These are phyloP conservation scores for Metschnikowia orientalis DNA, from an alignment of 805 yeast species.

Conservation along the genomic window DNA sequence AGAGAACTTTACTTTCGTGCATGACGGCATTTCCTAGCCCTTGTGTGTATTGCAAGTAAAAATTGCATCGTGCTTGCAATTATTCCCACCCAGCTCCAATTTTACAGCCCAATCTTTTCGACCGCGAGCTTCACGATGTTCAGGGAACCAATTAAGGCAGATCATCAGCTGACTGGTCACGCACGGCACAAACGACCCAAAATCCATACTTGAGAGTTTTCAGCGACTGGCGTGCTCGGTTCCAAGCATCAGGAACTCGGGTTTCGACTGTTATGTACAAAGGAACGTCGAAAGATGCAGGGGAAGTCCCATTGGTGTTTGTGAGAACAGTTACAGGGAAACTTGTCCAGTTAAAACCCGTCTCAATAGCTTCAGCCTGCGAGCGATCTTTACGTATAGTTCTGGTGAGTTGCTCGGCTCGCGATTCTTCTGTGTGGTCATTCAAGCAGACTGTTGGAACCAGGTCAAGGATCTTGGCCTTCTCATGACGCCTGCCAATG, in stretches of 20 bases:
- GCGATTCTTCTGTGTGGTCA: slow-evolving; percentile 23
- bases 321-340: slow-evolving; percentile 25
- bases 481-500: slow-evolving; percentile 19
- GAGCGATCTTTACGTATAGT: slow-evolving; percentile 15
- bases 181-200: slow-evolving; percentile 21
- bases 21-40: too few relatives aligned
- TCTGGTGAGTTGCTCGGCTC: slow-evolving; percentile 30
- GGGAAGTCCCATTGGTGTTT: background rate
- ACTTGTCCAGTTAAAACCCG: slow-evolving; percentile 33
- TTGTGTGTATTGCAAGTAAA: too few relatives aligned
- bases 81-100: too few relatives aligned
- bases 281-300: slow-evolving; percentile 22
- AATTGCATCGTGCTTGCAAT: too few relatives aligned
- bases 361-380: slow-evolving; percentile 9
- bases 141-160: too few relatives aligned
- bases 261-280: slow-evolving; percentile 27
- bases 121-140: too few relatives aligned
- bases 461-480: slow-evolving; percentile 23
- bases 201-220: slow-evolving; percentile 23
- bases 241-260: slow-evolving; percentile 22
- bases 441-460: slow-evolving; percentile 35
- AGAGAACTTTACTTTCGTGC: too few relatives aligned
- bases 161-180: too few relatives aligned
- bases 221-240: slow-evolving; percentile 9
- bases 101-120: too few relatives aligned